These are phyloP conservation scores for Fragilaria crotonensis DNA, from an alignment of 108 stramenopile species.

Conservation along the genomic window DNA sequence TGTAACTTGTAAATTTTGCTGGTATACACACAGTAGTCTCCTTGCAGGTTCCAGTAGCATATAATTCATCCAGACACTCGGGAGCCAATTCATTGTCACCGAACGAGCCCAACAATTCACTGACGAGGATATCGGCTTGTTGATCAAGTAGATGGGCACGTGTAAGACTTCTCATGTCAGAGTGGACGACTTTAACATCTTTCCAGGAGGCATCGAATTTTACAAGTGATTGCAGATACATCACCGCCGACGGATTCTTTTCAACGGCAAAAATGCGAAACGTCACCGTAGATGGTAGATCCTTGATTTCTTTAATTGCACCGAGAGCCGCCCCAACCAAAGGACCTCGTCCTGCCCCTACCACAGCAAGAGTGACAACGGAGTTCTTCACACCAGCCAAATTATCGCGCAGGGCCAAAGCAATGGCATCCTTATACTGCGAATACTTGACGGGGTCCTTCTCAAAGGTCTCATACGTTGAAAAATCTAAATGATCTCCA, in stretches of 20 bases:
- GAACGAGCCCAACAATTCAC: constrained; percentile 94
- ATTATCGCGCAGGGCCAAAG: constrained; percentile 42
- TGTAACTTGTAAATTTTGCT: constrained; percentile 79
- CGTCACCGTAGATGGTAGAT: constrained; percentile 1
- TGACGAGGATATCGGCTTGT: constrained; percentile 86
- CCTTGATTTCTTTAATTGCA: constrained; percentile 41
- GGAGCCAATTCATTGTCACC: constrained; percentile 98
- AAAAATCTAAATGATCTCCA: constrained; percentile 94
- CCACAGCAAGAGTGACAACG: constrained; percentile 76
- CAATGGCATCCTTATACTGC: constrained; percentile 83
- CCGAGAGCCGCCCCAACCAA: constrained; percentile 78
- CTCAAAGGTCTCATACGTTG: constrained; percentile 97
- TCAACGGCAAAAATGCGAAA: constrained; percentile 74
- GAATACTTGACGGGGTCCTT: constrained; percentile 96
- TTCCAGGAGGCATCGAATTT: constrained; percentile 57
- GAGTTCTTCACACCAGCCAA: constrained; percentile 12
- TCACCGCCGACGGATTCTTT: constrained; percentile 95
- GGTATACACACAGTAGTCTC: constrained; percentile 62
- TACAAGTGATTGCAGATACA: constrained; percentile 84
- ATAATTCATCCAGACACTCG: constrained; percentile 94
- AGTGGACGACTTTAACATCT: constrained; percentile 79
- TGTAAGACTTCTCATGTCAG: constrained; percentile 77
- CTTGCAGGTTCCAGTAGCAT: constrained; percentile 68
- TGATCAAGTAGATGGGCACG: constrained; percentile 19
- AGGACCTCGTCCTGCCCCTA: constrained; percentile 97